Base-by-base conservation (phyloP, 441 rosid species). In the Populus trichocarpa region DNA sequence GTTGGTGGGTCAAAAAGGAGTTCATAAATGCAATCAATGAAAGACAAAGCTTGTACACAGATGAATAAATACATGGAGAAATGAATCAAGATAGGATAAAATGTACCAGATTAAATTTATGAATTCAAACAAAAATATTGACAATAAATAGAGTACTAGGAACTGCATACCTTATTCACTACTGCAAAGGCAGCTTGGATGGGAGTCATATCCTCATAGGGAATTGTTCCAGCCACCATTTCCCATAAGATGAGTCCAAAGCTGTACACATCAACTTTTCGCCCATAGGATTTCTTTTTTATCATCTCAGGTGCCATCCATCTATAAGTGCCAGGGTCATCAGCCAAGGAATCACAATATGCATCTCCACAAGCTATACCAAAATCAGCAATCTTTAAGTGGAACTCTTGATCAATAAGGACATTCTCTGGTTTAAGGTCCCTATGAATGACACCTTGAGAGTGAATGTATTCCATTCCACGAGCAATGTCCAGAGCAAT, bases 231-330 rank as follows among this genome's bases (percentile, higher is more conserved):
- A 23, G 98, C 92, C 16, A 90, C 91, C 98, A 96, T 89, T 83
- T 96, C 99, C 99, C 98, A 96, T 36, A 96, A 83, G 71, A 96
- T 93, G 14, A 96, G 95, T 78, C 98, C 98, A 82, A 94, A 96
- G 75, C 99, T 91, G 81, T 96, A 96, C 5, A 93, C 99, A 77
- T 96, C 99, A 3, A 91, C 98, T 84, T 84, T 93, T 75, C 86
- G 82, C 32, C 99, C 98, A 74, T 93, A 92, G 22, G 97, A 76
- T 86, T 92, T 93, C 77, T 84, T 86, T 79, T 89, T 94, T 5
- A 96, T 93, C 99, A 96, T 94, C 85, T 96, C 99, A 66, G 99
- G 99, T 74, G 99, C 99, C 99, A 96, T 96, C 99, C 99, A 96
- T 71, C 99, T 89, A 68, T 92, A 96, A 2, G 99, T 96, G n/a